A percentile compares a stretch with the other conserved stretches of the same genome.
Conservation (phyloP, 345 rosid species). For the Eucalyptus tenuipes region DNA sequence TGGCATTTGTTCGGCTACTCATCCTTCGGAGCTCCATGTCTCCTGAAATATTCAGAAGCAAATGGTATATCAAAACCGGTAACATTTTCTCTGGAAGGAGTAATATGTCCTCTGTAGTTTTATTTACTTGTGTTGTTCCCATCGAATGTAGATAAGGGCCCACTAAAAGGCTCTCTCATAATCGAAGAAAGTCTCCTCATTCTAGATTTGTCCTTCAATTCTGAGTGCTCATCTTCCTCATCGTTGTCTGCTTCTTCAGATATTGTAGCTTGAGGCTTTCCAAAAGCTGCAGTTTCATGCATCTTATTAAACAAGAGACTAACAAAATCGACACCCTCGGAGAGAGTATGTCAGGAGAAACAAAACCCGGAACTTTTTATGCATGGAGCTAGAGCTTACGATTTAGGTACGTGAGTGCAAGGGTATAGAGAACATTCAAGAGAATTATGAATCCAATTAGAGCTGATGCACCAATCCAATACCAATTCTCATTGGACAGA, state of each 20-base stretch:
- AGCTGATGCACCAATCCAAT: conserved; percentile 66
- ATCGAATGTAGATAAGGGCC: conserved; percentile 22
- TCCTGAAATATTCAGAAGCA: conserved; percentile 9
- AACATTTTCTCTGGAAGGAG: background rate
- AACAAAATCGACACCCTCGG: background rate
- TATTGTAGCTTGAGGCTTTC: conserved; percentile 43
- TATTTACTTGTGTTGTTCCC: conserved; percentile 39
- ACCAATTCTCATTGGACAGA: conserved; percentile 49
- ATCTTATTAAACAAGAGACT: conserved; percentile 28
- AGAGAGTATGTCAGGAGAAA: background rate
- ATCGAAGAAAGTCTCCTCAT: conserved; percentile 7
- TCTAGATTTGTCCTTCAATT: conserved; percentile 16
- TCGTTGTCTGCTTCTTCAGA: conserved; percentile 39
- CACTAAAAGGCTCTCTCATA: conserved; percentile 7
- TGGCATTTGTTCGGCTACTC: conserved; percentile 11
- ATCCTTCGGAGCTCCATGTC: conserved; percentile 25
- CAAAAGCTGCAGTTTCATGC: conserved; percentile 11
- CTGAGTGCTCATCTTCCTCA: conserved; percentile 7
- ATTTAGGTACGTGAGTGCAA: conserved; percentile 48
- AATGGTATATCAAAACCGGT: background rate
- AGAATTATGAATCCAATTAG: conserved; percentile 49
- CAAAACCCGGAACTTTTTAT: background rate
- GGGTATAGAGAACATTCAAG: conserved; percentile 63
- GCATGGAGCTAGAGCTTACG: conserved; percentile 27
- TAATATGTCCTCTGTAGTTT: background rate